Conservation (phyloP, 805 yeast species). For the Suhomyces sp. region DNA sequence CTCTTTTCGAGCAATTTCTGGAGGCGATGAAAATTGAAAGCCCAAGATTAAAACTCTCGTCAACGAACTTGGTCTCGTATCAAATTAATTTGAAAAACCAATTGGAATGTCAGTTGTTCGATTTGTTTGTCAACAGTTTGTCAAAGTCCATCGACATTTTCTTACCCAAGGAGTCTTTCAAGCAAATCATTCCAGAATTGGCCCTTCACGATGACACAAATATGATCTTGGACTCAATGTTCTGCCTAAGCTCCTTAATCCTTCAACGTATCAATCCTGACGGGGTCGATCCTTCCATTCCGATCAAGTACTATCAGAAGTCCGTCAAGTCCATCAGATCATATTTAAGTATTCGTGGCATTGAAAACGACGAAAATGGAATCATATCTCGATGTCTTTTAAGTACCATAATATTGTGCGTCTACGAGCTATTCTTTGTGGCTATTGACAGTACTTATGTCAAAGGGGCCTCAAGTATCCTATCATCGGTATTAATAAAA, state of each 20-base stretch:
- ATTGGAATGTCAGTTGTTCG: slow-evolving; percentile 31
- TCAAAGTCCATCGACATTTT: slow-evolving; percentile 33
- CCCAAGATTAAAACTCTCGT: slow-evolving; percentile 6
- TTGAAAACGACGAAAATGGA: slow-evolving; percentile 23
- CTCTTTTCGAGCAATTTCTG: slow-evolving; percentile 21
- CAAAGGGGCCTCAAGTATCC: slow-evolving; percentile 35
- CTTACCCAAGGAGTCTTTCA: slow-evolving; percentile 26
- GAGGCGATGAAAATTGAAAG: slow-evolving; percentile 17
- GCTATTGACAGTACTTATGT: slow-evolving; percentile 37
- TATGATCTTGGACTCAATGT: slow-evolving; percentile 35
- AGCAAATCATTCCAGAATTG: slow-evolving; percentile 31
- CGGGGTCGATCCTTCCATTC: slow-evolving; percentile 25
- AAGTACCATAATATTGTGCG: slow-evolving; percentile 35
- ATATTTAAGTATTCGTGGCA: slow-evolving; percentile 24
- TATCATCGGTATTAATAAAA: slow-evolving; percentile 26
- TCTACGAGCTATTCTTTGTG: slow-evolving; percentile 38
- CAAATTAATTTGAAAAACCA: slow-evolving; percentile 15
- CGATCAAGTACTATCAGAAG: slow-evolving; percentile 37
- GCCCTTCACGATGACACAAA: slow-evolving; percentile 39
- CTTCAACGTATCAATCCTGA: slow-evolving; percentile 28
- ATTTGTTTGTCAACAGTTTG: slow-evolving; percentile 28
- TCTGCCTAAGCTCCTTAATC: slow-evolving; percentile 36
- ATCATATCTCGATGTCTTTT: slow-evolving; percentile 34
- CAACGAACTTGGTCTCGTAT: slow-evolving; percentile 6
- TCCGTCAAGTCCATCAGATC: slow-evolving; percentile 32